These are phyloP conservation scores for Petunia axillaris DNA, from an alignment of 257 asterid genomes.

Conservation along the genomic window DNA sequence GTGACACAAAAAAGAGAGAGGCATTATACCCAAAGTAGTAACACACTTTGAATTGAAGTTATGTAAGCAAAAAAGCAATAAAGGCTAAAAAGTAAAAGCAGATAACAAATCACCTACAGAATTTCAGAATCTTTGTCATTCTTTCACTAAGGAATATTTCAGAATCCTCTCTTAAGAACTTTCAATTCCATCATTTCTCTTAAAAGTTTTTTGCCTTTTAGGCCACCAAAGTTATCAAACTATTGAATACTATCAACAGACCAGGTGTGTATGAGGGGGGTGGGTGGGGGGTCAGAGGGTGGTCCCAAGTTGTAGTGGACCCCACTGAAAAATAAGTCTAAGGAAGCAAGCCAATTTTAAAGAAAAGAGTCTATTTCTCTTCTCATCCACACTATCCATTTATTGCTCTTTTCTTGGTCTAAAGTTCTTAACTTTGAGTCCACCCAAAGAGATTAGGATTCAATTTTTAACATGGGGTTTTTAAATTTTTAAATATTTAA, in stretches of 20 bases:
- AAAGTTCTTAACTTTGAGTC: constrained; percentile 44
- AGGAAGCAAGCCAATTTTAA: constrained; percentile 33
- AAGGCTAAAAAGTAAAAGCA: not conserved
- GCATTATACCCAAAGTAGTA: constrained; percentile 10
- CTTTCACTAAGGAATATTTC: constrained; percentile 28
- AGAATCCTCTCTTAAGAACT: constrained; percentile 18
- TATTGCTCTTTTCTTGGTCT: constrained; percentile 39
- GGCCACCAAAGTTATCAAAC: not conserved
- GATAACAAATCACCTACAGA: constrained; percentile 5
- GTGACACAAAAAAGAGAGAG: not conserved
- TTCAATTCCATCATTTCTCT: constrained; percentile 25
- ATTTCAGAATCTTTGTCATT: constrained; percentile 20
- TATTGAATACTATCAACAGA: not conserved
- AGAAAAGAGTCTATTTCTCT: constrained; percentile 25
- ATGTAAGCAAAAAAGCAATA: constrained; percentile 2
- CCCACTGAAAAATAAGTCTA: constrained; percentile 46
- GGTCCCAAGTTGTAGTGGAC: constrained; percentile 37
- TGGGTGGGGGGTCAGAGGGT: not conserved
- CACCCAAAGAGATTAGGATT: constrained; percentile 51
- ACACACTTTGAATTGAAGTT: not conserved
- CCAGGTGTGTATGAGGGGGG: not conserved
- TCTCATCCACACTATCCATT: constrained; percentile 55
- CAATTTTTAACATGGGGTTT: constrained; percentile 22
- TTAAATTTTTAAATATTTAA: not conserved
- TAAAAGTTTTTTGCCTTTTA: constrained; percentile 14